Conservation (phyloP, 2,329 filamentous ascomycete species). For the Colletotrichum lupini region DNA sequence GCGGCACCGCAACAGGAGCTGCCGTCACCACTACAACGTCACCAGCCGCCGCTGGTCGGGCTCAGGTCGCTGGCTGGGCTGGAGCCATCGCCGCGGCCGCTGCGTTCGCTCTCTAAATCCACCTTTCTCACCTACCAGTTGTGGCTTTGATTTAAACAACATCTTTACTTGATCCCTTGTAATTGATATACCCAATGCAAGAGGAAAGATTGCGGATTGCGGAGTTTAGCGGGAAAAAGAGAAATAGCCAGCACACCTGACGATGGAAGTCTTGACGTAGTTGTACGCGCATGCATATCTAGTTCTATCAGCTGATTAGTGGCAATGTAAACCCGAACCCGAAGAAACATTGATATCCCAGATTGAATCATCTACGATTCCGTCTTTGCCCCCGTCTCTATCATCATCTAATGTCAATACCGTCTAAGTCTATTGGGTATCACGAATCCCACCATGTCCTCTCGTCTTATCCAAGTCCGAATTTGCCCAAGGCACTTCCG, state of each 20-base stretch:
- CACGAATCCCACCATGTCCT: background rate
- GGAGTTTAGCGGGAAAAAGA: slow-evolving; percentile 10
- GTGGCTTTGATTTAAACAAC: background rate
- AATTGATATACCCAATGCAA: background rate
- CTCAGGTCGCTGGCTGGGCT: slow-evolving; percentile 43
- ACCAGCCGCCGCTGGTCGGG: slow-evolving; percentile 40
- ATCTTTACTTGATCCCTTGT: background rate
- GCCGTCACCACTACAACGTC: slow-evolving; percentile 30
- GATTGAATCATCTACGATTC: background rate
- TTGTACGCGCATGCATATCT: background rate
- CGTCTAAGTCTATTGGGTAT: slow-evolving; percentile 28
- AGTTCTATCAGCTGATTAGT: background rate
- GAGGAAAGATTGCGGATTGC: background rate
- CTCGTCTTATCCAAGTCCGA: slow-evolving; percentile 51
- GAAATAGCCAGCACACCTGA: background rate
- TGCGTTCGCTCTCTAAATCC: slow-evolving; percentile 44
- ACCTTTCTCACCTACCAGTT: no score
- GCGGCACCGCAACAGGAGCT: slow-evolving; percentile 32
- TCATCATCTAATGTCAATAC: background rate
- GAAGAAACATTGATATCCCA: background rate
- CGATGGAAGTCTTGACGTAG: background rate
- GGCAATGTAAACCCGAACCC: background rate
- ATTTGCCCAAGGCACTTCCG: slow-evolving; percentile 62
- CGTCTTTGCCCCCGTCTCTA: background rate
- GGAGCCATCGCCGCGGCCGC: slow-evolving; percentile 44